Base-by-base conservation (phyloP, 2,329 filamentous ascomycete genomes). In the Neophaeococcomyces aloes region DNA sequence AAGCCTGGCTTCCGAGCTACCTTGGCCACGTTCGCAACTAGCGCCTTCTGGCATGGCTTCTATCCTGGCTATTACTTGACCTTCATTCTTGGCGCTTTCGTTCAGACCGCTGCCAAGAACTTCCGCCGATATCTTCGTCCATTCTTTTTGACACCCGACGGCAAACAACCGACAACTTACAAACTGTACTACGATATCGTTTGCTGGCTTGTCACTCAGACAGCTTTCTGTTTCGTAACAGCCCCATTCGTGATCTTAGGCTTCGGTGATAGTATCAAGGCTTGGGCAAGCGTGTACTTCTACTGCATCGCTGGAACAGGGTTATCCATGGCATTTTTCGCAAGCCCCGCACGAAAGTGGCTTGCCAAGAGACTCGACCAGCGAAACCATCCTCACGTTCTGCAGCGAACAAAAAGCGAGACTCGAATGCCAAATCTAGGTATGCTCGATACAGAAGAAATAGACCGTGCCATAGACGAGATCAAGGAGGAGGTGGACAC, bases 41-140 rank as follows among this genome's bases (percentile, higher is more conserved):
- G 87, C 58, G 89, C 91, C 2, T 81, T 96, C 54, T 98, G 91
- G 91, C 91, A 98, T 59, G 91, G 91, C 23, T 98, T 98, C 65
- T 93, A 94, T 54, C 89, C 91, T 0, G 91, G 91, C 4, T 98
- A 98, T 64, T 96, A 96, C 62, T 66, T 98, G 48, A 75, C 83
- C 4, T 98, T 98, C 57, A 67, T 96, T 31, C 72, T 96, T 6
- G 91, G 85, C 1, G 87, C 86, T 49, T 84, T 98, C 53, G 76
- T 95, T 23, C 91, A 98, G 61, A 95, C 87, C 2, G 81, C 81
- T 14, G 88, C 91, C 44, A 98, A 98, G 70, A 87, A 95, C 60
- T 86, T 83, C 63, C 87, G 91, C 42, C 86, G 91, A 42, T 76
- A 89, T 57, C 66, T 96, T 47, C 86, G 91, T 1, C 91, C 91